phyloP scores from a whole-genome alignment of 306 rosid genomes.

The Prunus salicina region DNA sequence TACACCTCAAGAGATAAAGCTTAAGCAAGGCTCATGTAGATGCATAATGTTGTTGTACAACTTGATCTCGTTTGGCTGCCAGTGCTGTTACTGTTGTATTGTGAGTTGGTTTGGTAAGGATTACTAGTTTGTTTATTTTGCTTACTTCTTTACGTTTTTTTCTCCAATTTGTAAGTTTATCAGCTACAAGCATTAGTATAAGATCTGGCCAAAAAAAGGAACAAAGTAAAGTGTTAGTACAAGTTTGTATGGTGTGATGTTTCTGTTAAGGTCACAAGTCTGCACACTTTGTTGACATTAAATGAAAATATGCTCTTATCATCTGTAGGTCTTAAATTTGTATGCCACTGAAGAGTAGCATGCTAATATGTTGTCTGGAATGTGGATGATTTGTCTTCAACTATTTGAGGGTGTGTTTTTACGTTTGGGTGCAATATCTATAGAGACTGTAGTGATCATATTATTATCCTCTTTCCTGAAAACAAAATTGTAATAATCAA shows the following conservation, averaged over 20 bases:
- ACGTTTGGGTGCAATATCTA: not conserved
- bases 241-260: not conserved
- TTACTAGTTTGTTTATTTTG: not conserved
- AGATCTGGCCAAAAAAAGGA: not conserved
- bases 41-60: not conserved
- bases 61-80: not conserved
- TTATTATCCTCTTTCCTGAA: not conserved
- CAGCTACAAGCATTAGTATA: not conserved
- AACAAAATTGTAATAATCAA: not conserved
- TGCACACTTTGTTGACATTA: slow-evolving; percentile 5
- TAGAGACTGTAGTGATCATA: not conserved
- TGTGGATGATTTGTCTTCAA: not conserved
- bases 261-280: not conserved
- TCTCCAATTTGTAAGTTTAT: not conserved
- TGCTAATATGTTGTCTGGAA: not conserved
- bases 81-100: not conserved
- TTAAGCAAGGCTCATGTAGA: not conserved
- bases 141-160: not conserved
- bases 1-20: not conserved
- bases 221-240: not conserved
- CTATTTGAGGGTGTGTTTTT: not conserved
- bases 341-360: slow-evolving; percentile 1
- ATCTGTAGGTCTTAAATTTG: not conserved
- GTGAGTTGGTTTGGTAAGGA: not conserved
- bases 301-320: not conserved